Evolutionary conservation across 257 asterid species (phyloP), one percentile per base, ranked within the genome.

Genomic region (Forsythia viridissima): DNA sequence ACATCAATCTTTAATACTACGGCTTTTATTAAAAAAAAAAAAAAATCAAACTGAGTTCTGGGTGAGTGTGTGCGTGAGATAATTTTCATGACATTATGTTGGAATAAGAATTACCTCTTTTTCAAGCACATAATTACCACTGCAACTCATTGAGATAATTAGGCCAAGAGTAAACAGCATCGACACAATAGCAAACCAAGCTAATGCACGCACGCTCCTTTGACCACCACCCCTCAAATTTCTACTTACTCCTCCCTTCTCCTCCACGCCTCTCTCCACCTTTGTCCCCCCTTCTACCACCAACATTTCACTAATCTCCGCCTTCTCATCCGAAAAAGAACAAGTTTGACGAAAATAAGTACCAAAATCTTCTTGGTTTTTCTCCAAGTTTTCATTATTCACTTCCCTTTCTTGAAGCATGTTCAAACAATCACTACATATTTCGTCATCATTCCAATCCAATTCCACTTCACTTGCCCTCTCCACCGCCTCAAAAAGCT

Each of bases 71-170:
- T 8, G 38, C 18, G 5, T 20, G 16, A 0, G 2, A 2, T 55
- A 12, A 3, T n/a, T 24, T 5, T 8, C 8, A 30, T 30, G 34
- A 30, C 0, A 30, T 76, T 79, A 87, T 24, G 91, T 87, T 10
- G 91, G 91, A 34, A 85, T 82, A 12, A 85, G 42, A 11, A 77
- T 75, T 38, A 63, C 76, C 39, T 70, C 85, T 30, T 76, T 44
- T 70, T 69, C 86, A 71, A 78, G 52, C 3, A 80, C 70, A 73
- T 4, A 63, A 18, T 70, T 79, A 5, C 76, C 87, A 79, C 38
- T 59, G 48, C 84, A 82, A 44, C 80, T 80, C 34, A 76, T 78
- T 24, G 20, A 82, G 82, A 79, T 51, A 67, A 87, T 59, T 59
- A 59, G 70, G 4, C 72, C 84, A 78, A 82, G n/a, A n/a, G 67